Percentiles rank a stretch among this genome's conserved stretches.
Evolutionary conservation across 2,329 filamentous ascomycete genomes (phyloP).

Genomic region (Colletotrichum sp.): DNA sequence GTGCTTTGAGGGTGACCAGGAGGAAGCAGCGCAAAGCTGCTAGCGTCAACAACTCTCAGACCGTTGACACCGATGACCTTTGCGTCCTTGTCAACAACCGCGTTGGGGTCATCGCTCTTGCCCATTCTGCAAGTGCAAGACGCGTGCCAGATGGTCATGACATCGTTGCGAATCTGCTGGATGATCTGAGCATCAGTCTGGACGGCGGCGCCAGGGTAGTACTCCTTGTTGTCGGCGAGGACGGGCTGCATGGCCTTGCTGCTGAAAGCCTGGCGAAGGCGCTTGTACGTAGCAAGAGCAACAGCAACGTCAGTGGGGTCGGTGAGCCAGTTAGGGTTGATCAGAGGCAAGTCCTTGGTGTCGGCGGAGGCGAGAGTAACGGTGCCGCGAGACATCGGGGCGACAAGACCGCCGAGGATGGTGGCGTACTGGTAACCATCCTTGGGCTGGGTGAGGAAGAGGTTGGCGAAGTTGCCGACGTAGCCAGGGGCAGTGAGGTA

Average conservation of each 20-base stretch:
- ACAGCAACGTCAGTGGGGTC: slow-evolving; percentile 48
- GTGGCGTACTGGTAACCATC: slow-evolving; percentile 26
- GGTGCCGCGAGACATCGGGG: slow-evolving; percentile 47
- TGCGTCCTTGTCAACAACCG: slow-evolving; percentile 35
- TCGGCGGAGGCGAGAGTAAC: slow-evolving; percentile 42
- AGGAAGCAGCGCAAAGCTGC: slow-evolving; percentile 29
- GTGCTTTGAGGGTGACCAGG: slow-evolving; percentile 29
- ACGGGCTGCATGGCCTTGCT: slow-evolving; percentile 32
- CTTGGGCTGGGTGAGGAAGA: neutral
- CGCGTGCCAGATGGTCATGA: slow-evolving; percentile 58
- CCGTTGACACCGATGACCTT: slow-evolving; percentile 33
- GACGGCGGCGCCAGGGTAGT: slow-evolving; percentile 39
- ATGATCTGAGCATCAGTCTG: slow-evolving; percentile 48
- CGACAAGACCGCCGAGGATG: slow-evolving; percentile 33
- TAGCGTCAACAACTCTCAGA: slow-evolving; percentile 36
- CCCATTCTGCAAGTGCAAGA: slow-evolving; percentile 62
- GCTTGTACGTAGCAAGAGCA: slow-evolving; percentile 45
- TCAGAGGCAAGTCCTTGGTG: slow-evolving; percentile 41
- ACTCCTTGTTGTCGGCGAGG: slow-evolving; percentile 35
- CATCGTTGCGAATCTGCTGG: slow-evolving; percentile 30
- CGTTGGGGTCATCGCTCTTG: slow-evolving; percentile 28
- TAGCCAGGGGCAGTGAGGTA: slow-evolving; percentile 21
- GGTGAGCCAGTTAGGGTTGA: slow-evolving; percentile 52
- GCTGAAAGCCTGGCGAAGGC: slow-evolving; percentile 41
- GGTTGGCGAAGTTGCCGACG: slow-evolving; percentile 21